phyloP scores from a whole-genome alignment of 2,329 filamentous ascomycete species.

The Epichloe brachyelytri region DNA sequence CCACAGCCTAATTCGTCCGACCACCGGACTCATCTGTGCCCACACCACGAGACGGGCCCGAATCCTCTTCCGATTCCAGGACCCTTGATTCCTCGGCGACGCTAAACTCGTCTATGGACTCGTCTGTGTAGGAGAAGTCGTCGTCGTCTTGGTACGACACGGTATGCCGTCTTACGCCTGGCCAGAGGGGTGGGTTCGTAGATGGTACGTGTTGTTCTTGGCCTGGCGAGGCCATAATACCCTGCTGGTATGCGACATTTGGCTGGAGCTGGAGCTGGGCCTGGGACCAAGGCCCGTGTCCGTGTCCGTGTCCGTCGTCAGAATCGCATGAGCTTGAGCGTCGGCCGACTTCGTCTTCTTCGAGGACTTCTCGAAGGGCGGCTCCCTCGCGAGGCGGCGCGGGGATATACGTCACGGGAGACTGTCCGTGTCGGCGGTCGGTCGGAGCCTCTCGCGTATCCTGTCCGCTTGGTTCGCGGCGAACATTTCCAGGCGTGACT shows the following conservation, averaged over 20 bases:
- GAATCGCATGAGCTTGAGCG: slow-evolving; percentile 5
- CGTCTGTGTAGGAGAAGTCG: slow-evolving; percentile 15
- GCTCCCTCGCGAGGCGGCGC: slow-evolving; percentile 46
- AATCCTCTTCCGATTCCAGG: background rate
- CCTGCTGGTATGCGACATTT: background rate
- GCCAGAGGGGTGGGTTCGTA: slow-evolving; percentile 29
- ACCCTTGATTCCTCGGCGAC: background rate
- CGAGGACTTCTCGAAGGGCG: slow-evolving; percentile 41
- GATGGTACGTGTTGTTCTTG: slow-evolving; percentile 16
- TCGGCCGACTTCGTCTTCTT: slow-evolving; percentile 34
- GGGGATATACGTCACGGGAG: slow-evolving; percentile 47
- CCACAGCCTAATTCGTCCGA: background rate
- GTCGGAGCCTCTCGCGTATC: slow-evolving; percentile 41
- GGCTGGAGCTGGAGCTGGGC: no score
- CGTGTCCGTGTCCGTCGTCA: slow-evolving; percentile 2
- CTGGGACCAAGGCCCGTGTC: no score
- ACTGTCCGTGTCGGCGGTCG: slow-evolving; percentile 39
- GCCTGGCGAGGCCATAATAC: slow-evolving; percentile 3
- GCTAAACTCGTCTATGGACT: slow-evolving; percentile 11
- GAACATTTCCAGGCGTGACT: slow-evolving; percentile 45
- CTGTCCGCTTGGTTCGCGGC: slow-evolving; percentile 47
- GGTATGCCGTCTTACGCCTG: slow-evolving; percentile 23
- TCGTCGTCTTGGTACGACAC: slow-evolving; percentile 21
- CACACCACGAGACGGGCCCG: background rate
- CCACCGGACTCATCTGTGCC: background rate